Percentiles rank a stretch among this genome's conserved stretches.
These are phyloP conservation scores for Aeschynomene evenia DNA, from an alignment of 306 rosid genomes.

Conservation along the genomic window DNA sequence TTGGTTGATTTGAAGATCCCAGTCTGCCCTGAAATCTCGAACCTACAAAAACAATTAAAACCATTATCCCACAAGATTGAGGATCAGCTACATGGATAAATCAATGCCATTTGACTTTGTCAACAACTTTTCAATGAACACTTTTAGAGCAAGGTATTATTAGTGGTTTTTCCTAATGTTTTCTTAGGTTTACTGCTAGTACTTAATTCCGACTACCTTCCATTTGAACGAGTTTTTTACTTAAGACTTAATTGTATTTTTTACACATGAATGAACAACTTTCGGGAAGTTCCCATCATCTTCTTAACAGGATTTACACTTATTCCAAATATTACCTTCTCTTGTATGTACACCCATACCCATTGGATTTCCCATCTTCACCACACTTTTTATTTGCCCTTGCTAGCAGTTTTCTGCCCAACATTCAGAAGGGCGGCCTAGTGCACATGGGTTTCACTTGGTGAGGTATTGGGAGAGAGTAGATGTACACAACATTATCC, in stretches of 20 bases:
- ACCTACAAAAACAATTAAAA: slow-evolving; percentile 49
- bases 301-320: background rate
- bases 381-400: background rate
- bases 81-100: background rate
- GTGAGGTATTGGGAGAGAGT: too few species aligned
- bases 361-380: background rate
- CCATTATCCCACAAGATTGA: background rate
- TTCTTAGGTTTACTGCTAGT: background rate
- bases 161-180: background rate
- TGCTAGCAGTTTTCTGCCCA: background rate
- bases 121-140: background rate
- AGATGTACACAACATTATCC: too few species aligned
- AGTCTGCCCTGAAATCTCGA: slow-evolving; percentile 73
- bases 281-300: background rate
- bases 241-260: background rate
- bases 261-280: background rate
- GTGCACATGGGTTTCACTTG: too few species aligned
- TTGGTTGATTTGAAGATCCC: slow-evolving; percentile 83
- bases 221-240: background rate
- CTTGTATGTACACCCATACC: background rate
- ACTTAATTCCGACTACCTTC: background rate
- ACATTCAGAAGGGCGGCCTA: background rate
- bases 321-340: background rate
- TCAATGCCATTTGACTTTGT: background rate
- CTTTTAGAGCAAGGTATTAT: background rate